phyloP scores from a whole-genome alignment of 495 filamentous ascomycete genomes.

The Cercophora scortea region DNA sequence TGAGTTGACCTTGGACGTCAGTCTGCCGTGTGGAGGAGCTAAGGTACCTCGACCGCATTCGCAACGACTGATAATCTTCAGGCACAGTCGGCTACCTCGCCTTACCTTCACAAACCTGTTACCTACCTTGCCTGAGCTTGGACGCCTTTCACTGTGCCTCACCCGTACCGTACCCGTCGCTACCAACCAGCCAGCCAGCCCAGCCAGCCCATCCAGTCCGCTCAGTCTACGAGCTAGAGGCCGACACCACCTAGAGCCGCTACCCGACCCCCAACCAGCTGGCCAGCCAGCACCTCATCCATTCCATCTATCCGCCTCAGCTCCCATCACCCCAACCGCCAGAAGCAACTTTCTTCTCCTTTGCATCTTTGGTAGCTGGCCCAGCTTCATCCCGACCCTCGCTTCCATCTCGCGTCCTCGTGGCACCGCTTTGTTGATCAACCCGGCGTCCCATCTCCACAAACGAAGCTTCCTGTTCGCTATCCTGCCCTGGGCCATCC shows the following conservation, averaged over 20 bases:
- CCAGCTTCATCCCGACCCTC: too few species aligned
- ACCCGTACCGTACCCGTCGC: slow-evolving; percentile 2
- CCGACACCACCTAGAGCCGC: not conserved
- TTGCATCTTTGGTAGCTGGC: not conserved
- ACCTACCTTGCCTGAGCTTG: not conserved
- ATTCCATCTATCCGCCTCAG: not conserved
- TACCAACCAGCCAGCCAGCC: not conserved
- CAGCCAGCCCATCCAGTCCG: not conserved
- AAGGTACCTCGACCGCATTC: not conserved
- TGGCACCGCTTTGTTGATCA: too few species aligned
- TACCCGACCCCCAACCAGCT: not conserved
- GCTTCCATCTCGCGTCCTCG: too few species aligned
- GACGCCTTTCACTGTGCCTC: slow-evolving; percentile 2
- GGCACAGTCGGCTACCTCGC: slow-evolving; percentile 2
- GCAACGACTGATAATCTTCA: slow-evolving; percentile 2
- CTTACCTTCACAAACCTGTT: not conserved
- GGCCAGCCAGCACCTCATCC: not conserved
- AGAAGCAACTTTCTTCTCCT: not conserved
- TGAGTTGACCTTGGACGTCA: slow-evolving; percentile 31
- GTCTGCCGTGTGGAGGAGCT: slow-evolving; percentile 19
- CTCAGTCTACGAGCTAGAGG: too few species aligned
- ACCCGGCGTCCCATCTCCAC: too few species aligned
- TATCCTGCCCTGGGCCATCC: too few species aligned
- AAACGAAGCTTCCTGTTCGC: too few species aligned
- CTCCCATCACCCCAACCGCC: too few species aligned